Percentiles rank a stretch among this genome's conserved stretches.
These are phyloP conservation scores for Pythium insidiosum DNA, from an alignment of 352 stramenopile genomes.

Conservation along the genomic window DNA sequence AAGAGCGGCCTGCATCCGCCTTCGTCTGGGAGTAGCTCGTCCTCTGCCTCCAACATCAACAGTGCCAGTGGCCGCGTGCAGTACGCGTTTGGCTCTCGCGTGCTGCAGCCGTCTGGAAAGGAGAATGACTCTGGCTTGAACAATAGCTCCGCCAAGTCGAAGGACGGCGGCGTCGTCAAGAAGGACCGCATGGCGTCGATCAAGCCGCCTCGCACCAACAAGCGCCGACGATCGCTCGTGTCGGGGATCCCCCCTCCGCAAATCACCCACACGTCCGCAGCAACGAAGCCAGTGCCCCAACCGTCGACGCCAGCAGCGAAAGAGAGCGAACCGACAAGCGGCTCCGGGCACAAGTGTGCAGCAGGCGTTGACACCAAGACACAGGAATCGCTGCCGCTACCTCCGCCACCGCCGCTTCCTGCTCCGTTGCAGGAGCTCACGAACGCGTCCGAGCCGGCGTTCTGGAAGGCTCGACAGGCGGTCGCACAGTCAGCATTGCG, in stretches of 20 bases:
- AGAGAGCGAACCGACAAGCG: neutral
- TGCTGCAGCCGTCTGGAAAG: conserved; percentile 6
- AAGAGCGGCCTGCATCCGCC: conserved; percentile 13
- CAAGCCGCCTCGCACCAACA: neutral
- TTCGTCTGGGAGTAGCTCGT: too few relatives aligned
- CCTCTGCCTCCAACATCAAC: too few relatives aligned
- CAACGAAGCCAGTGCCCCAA: conserved; percentile 1
- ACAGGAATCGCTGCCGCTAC: conserved; percentile 2
- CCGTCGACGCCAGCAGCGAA: neutral
- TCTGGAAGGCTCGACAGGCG: conserved; percentile 30
- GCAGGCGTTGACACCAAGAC: neutral
- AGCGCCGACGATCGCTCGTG: conserved; percentile 7
- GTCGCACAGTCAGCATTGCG: conserved; percentile 20
- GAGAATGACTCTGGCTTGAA: too few relatives aligned
- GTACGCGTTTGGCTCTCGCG: conserved; percentile 15
- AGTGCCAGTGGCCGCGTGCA: conserved; percentile 4
- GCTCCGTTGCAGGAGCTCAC: conserved; percentile 4
- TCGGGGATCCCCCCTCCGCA: neutral
- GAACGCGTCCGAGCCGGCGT: conserved; percentile 20
- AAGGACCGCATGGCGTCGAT: neutral
- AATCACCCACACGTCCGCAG: too few relatives aligned
- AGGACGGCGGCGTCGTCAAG: neutral
- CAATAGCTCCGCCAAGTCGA: too few relatives aligned
- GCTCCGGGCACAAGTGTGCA: neutral
- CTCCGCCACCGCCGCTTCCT: conserved; percentile 8